A percentile compares a stretch with the other conserved stretches of the same genome.
Conservation (phyloP, 163 green algal genomes). For the Chlamydomonas reinhardtii region DNA sequence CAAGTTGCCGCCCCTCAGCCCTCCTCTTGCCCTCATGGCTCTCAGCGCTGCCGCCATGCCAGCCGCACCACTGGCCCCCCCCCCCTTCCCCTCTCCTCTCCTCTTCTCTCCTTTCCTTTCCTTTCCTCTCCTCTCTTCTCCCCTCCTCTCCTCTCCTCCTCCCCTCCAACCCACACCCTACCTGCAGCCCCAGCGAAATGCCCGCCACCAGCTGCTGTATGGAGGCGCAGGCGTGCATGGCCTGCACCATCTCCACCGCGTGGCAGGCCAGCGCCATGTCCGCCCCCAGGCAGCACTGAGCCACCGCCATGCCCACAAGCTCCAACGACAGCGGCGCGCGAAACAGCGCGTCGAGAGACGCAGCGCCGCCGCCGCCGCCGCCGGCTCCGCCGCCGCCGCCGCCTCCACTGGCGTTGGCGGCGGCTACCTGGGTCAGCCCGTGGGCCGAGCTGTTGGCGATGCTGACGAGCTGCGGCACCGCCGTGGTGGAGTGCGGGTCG, state of each 20-base stretch:
- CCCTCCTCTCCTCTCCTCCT: background rate
- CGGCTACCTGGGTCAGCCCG: no score
- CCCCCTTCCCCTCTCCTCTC: no score
- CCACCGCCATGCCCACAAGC: constrained; percentile 38
- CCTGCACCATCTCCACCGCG: constrained; percentile 51
- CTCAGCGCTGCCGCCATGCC: no score
- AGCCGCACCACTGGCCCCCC: no score
- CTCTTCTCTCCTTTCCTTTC: background rate
- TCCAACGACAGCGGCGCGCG: constrained; percentile 32
- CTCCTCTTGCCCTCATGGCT: background rate
- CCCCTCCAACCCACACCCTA: background rate
- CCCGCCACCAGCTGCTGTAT: constrained; percentile 50
- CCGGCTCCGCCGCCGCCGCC: background rate
- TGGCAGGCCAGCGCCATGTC: constrained; percentile 41
- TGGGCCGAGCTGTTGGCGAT: no score
- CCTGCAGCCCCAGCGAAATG: constrained; percentile 40
- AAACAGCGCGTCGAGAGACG: constrained; percentile 22
- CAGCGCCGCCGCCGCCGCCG: background rate
- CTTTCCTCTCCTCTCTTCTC: background rate
- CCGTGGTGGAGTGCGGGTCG: background rate
- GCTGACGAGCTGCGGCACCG: no score
- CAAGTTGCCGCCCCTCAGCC: no score
- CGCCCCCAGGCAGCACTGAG: constrained; percentile 46
- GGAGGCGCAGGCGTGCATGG: constrained; percentile 47
- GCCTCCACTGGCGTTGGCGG: background rate